A percentile compares a stretch with the other conserved stretches of the same genome.
These are phyloP conservation scores for Wickerhamomyces sp. DNA, from an alignment of 1,139 yeast species.

Conservation along the genomic window DNA sequence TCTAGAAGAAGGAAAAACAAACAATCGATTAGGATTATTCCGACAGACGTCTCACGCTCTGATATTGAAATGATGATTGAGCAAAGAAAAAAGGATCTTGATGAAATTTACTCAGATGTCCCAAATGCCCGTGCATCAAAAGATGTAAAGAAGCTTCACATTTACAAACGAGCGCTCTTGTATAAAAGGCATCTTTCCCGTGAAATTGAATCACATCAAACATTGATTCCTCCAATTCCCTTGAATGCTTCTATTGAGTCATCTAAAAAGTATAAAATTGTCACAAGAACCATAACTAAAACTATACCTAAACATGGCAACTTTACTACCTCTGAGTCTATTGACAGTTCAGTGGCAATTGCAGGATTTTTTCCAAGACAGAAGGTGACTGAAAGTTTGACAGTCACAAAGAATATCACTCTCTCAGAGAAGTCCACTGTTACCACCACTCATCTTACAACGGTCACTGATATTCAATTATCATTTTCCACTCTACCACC, in stretches of 20 bases:
- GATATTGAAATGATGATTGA: not conserved
- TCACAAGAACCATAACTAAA: constrained; percentile 5
- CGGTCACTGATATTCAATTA: not conserved
- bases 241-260: not conserved
- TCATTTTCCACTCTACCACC: constrained; percentile 9
- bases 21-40: not conserved
- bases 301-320: no score
- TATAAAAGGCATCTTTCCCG: constrained; percentile 4
- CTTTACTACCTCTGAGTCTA: no score
- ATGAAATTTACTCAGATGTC: not conserved
- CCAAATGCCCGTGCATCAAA: not conserved
- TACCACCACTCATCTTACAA: constrained; percentile 6
- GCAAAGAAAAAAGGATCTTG: constrained; percentile 1
- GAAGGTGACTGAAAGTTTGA: no score
- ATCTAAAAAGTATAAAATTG: constrained; percentile 6
- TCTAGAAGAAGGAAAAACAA: not conserved
- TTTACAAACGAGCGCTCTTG: constrained; percentile 3
- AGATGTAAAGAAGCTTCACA: not conserved
- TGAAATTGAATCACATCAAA: constrained; percentile 2
- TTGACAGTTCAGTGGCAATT: no score
- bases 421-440: constrained; percentile 1
- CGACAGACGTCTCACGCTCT: not conserved
- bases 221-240: not conserved
- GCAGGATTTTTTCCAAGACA: no score
- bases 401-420: no score